These are phyloP conservation scores for Tremella fuciformis DNA, from an alignment of 768 basidiomycete genomes.

Conservation along the genomic window DNA sequence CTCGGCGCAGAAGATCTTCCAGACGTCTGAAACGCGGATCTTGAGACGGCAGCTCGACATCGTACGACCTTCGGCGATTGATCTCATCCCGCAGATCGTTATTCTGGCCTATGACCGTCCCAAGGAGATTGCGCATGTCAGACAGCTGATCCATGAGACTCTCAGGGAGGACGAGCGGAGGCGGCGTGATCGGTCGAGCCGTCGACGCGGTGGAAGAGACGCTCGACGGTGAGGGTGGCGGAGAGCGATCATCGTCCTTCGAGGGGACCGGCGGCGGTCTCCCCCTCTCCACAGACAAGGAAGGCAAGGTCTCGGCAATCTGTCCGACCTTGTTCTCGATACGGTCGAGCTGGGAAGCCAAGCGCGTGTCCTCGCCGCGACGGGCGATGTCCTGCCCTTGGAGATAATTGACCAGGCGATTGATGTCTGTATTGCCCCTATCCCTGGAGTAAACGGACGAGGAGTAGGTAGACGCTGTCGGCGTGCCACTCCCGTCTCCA, in stretches of 20 bases:
- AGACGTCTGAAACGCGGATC: constrained; percentile 32
- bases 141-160: constrained; percentile 37
- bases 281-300: constrained; percentile 21
- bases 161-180: constrained; percentile 26
- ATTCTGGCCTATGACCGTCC: constrained; percentile 62
- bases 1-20: constrained; percentile 58
- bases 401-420: constrained; percentile 53
- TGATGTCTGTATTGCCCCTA: constrained; percentile 39
- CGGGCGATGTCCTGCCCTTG: constrained; percentile 66
- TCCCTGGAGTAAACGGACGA: constrained; percentile 45
- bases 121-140: constrained; percentile 59
- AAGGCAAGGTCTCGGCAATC: constrained; percentile 54
- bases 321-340: constrained; percentile 69
- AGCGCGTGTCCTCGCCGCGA: constrained; percentile 63
- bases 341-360: constrained; percentile 66
- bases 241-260: constrained; percentile 44
- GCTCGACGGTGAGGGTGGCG: constrained; percentile 56
- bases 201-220: constrained; percentile 55
- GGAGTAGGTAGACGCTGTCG: constrained; percentile 50
- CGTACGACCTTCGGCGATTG: constrained; percentile 20
- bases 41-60: constrained; percentile 25
- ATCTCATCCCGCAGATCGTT: constrained; percentile 62
- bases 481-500: constrained; percentile 38
- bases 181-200: constrained; percentile 41
- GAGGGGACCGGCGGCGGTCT: constrained; percentile 40